Base-by-base conservation (phyloP, 495 filamentous ascomycete species). In the Aspergillus nanangensis region DNA sequence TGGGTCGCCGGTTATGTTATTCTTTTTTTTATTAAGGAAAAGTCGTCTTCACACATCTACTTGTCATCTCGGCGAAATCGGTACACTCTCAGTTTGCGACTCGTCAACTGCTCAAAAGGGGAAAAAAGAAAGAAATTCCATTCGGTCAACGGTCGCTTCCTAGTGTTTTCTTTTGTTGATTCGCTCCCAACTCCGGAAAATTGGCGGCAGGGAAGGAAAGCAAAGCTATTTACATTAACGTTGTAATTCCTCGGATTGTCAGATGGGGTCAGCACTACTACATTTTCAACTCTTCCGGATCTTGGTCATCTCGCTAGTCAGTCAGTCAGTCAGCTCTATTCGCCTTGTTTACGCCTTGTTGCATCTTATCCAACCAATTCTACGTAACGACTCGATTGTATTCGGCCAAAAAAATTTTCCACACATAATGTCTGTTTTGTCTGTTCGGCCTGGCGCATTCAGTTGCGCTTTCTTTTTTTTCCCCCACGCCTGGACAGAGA, bases 181-280 rank as follows among this genome's bases (percentile, higher is more conserved):
- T 67, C 62, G 61, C 64, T 62, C 57, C 55, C 64, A 61, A 56
- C 56, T 53, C 62, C 65, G 69, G 69, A 63, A 68, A 59, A 49
- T 54, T 70, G 63, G 69, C 68, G 69, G 66, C 67, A 70, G 65
- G 58, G 58, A 65, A 61, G 59, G 48, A 58, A 69, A 60, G 48
- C 54, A 57, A 68, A 58, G 51, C 55, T 51, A 56, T 58, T 62
- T 56, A 52, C 59, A 57, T 63, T 69, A 65, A 65, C 69, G 69
- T 70, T 72, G 69, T 74, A 74, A 74, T 72, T 71, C 66, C 55
- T 57, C 59, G 59, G 70, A 67, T 65, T 70, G 54, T 70, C 65
- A 70, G 61, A 63, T 68, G 67, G 59, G n/a, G 56, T 64, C 71
- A 74, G 65, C 71, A 71, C 62, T 70, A 51, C 63, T 63, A 63